These are phyloP conservation scores for Bruguiera sexangula DNA, from an alignment of 345 rosid genomes.

Conservation along the genomic window DNA sequence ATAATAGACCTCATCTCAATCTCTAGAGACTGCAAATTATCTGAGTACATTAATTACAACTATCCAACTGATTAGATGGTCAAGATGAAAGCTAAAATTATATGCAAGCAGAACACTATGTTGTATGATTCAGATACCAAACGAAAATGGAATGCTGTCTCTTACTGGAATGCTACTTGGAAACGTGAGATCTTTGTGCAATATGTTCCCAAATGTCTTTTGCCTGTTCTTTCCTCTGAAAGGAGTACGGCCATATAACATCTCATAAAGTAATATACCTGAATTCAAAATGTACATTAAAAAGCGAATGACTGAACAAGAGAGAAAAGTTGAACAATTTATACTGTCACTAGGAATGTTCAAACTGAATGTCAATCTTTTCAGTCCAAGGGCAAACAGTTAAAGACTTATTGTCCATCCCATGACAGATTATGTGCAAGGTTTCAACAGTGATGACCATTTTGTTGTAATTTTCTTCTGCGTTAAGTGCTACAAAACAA, in stretches of 20 bases:
- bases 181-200: slow-evolving; percentile 90
- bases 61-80: too few species aligned
- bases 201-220: slow-evolving; percentile 88
- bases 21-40: too few species aligned
- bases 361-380: too few species aligned
- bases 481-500: too few species aligned
- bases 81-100: background rate
- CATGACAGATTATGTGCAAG: too few species aligned
- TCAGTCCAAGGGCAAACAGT: too few species aligned
- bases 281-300: slow-evolving; percentile 19
- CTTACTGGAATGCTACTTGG: slow-evolving; percentile 93
- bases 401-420: too few species aligned
- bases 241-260: slow-evolving; percentile 97
- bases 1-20: too few species aligned
- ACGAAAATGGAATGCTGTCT: background rate
- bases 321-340: background rate
- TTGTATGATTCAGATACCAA: background rate
- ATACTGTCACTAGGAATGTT: background rate
- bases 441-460: too few species aligned
- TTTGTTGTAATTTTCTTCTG: too few species aligned
- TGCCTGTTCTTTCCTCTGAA: slow-evolving; percentile 97
- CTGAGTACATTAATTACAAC: too few species aligned
- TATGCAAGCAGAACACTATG: background rate
- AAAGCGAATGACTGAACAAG: background rate
- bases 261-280: slow-evolving; percentile 94